These are phyloP conservation scores for Chalara sp. DNA, from an alignment of 2,329 filamentous ascomycete species.

Conservation along the genomic window DNA sequence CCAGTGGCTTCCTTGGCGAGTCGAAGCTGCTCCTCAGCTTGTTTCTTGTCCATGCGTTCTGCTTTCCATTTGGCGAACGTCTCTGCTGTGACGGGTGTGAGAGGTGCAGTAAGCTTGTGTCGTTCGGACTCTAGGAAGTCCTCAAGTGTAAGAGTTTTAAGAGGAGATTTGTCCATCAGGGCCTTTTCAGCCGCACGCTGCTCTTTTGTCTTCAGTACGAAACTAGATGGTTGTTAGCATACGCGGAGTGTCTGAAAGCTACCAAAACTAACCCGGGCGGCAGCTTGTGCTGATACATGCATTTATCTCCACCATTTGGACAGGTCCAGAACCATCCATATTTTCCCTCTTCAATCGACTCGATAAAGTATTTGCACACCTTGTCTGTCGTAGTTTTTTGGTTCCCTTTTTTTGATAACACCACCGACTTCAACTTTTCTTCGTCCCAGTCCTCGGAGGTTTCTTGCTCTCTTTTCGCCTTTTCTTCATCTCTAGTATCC, in stretches of 20 bases:
- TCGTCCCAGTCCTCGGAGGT: slow-evolving; percentile 97
- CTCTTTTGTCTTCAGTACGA: slow-evolving; percentile 96
- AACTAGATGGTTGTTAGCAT: slow-evolving; percentile 46
- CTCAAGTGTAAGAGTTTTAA: slow-evolving; percentile 91
- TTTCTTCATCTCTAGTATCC: slow-evolving; percentile 69
- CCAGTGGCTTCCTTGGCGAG: slow-evolving; percentile 94
- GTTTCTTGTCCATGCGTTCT: slow-evolving; percentile 90
- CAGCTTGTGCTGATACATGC: slow-evolving; percentile 96
- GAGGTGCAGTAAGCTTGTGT: slow-evolving; percentile 83
- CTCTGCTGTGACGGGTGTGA: slow-evolving; percentile 92
- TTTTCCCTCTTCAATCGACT: slow-evolving; percentile 95
- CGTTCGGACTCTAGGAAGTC: slow-evolving; percentile 96
- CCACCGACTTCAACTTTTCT: slow-evolving; percentile 84
- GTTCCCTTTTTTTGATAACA: slow-evolving; percentile 95
- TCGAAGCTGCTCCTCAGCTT: slow-evolving; percentile 82
- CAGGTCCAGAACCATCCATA: slow-evolving; percentile 99
- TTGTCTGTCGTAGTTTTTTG: slow-evolving; percentile 94
- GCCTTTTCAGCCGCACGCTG: slow-evolving; percentile 94
- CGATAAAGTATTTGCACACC: slow-evolving; percentile 98
- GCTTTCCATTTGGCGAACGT: slow-evolving; percentile 96
- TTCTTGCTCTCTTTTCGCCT: slow-evolving; percentile 77
- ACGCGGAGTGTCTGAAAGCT: not conserved
- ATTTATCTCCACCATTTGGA: slow-evolving; percentile 93
- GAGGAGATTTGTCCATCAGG: slow-evolving; percentile 87
- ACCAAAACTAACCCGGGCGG: slow-evolving; percentile 68